Percentiles rank a stretch among this genome's conserved stretches.
phyloP scores from a whole-genome alignment of 495 filamentous ascomycete genomes.

The Aspergillus funiculosus region DNA sequence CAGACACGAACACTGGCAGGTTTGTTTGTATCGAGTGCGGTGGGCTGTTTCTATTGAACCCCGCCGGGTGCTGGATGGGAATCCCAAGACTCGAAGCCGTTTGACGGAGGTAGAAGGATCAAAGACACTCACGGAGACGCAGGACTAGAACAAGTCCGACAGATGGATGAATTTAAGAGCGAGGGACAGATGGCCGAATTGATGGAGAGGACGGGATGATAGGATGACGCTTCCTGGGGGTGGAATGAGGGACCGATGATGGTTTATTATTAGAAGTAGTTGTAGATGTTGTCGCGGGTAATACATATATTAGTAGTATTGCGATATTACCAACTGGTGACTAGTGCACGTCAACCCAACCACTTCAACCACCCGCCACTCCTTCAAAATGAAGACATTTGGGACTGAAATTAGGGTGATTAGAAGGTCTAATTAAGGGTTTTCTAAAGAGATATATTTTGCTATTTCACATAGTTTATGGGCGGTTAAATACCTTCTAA shows the following conservation, averaged over 20 bases:
- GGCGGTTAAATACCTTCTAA: no score
- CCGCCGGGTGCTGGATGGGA: conserved; percentile 18
- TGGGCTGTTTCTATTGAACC: conserved; percentile 14
- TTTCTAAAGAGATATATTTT: no score
- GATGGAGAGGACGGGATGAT: conserved; percentile 3
- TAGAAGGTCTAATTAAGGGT: no score
- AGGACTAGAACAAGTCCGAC: no score
- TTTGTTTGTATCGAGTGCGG: conserved; percentile 13
- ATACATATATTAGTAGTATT: conserved; percentile 4
- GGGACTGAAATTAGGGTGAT: no score
- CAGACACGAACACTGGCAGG: conserved; percentile 4
- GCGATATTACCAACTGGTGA: not conserved
- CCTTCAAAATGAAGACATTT: no score
- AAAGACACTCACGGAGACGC: conserved; percentile 14
- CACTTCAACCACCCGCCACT: not conserved
- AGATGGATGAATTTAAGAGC: not conserved
- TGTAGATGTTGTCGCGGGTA: no score
- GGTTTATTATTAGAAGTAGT: conserved; percentile 18
- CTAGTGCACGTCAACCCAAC: no score
- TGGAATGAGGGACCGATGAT: conserved; percentile 7
- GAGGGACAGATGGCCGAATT: conserved; percentile 5
- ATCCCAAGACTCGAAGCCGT: not conserved
- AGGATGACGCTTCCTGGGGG: not conserved
- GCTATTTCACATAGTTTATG: no score
- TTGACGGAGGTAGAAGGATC: conserved; percentile 6